Evolutionary conservation across 345 rosid species (phyloP).

Genomic region (Boechera retrofracta): DNA sequence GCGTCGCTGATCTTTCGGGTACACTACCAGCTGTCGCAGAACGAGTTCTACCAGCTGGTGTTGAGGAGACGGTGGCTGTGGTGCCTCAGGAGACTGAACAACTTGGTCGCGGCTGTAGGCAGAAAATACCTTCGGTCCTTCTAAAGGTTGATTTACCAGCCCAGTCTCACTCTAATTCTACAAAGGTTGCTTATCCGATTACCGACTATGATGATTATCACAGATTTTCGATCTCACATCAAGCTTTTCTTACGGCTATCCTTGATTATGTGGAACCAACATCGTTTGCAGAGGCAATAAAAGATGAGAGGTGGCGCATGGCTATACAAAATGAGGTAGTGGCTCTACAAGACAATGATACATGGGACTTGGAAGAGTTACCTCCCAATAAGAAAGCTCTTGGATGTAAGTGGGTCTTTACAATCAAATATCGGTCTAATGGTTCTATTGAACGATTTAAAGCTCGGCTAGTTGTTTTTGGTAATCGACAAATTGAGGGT

Average conservation of each 20-base stretch:
- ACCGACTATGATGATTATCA: not conserved
- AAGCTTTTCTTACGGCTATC: not conserved
- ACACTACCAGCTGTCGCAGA: too few species aligned
- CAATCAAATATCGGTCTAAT: not conserved
- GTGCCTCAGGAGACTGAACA: too few species aligned
- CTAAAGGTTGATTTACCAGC: not conserved
- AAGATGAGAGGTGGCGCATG: not conserved
- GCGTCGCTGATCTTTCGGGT: too few species aligned
- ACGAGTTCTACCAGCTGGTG: too few species aligned
- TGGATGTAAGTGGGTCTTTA: not conserved
- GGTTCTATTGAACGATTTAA: not conserved
- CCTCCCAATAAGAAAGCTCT: not conserved
- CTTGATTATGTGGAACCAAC: not conserved
- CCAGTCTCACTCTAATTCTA: not conserved
- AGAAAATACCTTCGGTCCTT: not conserved
- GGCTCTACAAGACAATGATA: not conserved
- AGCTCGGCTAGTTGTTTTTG: not conserved
- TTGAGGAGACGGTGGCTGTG: too few species aligned
- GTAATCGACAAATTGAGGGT: not conserved
- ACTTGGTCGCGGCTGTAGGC: too few species aligned
- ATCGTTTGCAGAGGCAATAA: not conserved
- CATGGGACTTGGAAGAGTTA: not conserved
- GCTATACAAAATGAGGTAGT: not conserved
- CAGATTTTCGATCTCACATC: not conserved
- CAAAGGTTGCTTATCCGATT: not conserved